These are phyloP conservation scores for Mycena sp. DNA, from an alignment of 1,284 basidiomycete species.

Conservation along the genomic window DNA sequence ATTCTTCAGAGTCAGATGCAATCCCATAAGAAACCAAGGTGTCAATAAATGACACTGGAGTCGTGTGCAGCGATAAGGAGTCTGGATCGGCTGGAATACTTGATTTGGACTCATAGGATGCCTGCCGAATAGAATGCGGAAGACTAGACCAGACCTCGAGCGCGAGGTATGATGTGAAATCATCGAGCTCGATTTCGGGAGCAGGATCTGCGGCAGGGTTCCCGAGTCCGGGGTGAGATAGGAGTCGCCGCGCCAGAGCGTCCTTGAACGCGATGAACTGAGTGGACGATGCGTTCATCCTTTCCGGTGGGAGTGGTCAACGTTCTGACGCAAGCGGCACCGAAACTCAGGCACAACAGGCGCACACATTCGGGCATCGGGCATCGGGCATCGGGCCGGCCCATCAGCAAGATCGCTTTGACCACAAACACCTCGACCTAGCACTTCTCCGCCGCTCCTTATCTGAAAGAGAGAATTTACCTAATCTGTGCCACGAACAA, in stretches of 20 bases:
- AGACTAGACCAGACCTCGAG: conserved; percentile 57
- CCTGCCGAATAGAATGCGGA: conserved; percentile 44
- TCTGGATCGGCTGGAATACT: conserved; percentile 48
- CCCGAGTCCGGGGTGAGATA: conserved; percentile 39
- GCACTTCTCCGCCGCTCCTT: too few species aligned
- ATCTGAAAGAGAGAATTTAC: too few species aligned
- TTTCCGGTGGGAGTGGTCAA: too few species aligned
- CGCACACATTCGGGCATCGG: too few species aligned
- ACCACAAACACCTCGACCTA: too few species aligned
- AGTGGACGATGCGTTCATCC: too few species aligned
- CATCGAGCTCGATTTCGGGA: conserved; percentile 52
- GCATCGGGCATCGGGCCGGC: too few species aligned
- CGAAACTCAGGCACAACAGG: too few species aligned
- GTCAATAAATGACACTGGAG: conserved; percentile 52
- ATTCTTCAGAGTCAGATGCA: conserved; percentile 49
- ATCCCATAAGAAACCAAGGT: conserved; percentile 59
- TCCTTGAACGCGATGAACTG: conserved; percentile 56
- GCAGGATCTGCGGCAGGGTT: conserved; percentile 18
- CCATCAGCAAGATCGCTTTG: too few species aligned
- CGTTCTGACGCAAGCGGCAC: too few species aligned
- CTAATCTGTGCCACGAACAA: too few species aligned
- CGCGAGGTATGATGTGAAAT: conserved; percentile 61
- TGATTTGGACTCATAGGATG: conserved; percentile 48
- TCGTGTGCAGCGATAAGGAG: conserved; percentile 41
- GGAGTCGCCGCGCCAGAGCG: conserved; percentile 53